Base-by-base conservation (phyloP, 768 basidiomycete genomes). In the Dacryopinax primogenitus region DNA sequence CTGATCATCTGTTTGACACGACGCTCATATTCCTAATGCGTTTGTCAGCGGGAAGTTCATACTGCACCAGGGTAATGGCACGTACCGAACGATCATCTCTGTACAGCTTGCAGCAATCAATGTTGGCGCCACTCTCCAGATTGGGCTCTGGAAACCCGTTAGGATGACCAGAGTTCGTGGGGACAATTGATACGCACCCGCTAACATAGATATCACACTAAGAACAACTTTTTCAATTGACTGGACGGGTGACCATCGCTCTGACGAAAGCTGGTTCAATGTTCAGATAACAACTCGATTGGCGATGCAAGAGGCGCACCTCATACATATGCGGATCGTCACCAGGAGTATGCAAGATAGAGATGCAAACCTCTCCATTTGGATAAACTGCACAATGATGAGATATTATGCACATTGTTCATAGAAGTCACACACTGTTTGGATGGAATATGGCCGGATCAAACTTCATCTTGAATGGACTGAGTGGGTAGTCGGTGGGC, bases 381-480 rank as follows among this genome's bases (percentile, higher is more conserved):
- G 77, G 73, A 70, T 79, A 79, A 67, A 78, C 77, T 78, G 70
- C 1, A 11, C 33, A 15, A 6, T 1, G 3, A 62, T 39, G 12
- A 62, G 33, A 16, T 28, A n/a, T 30, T 28, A 13, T 4, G 26
- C n/a, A 13, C 78, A 68, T 78, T 77, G 2, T 77, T 77, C 35
- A 21, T 63, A n/a, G 51, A 65, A 63, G 36, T 62, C 62, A 77
- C 88, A 75, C 69, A 95, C 96, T 88, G 74, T 99, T 99, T 18
- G 96, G 96, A 76, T 99, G 96, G 76, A 97, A 90, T 64, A 99
- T 74, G 1, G 96, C 93, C 1, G 96, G 96, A 45, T 97, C 93
- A 71, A 99, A 99, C 72, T 84, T 92, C 96, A 99, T 98, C 79
- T 93, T 97, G 86, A 98, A 98, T 21, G 96, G 96, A 63, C 91